These are phyloP conservation scores for Prunus davidiana DNA, from an alignment of 306 rosid species.

Conservation along the genomic window DNA sequence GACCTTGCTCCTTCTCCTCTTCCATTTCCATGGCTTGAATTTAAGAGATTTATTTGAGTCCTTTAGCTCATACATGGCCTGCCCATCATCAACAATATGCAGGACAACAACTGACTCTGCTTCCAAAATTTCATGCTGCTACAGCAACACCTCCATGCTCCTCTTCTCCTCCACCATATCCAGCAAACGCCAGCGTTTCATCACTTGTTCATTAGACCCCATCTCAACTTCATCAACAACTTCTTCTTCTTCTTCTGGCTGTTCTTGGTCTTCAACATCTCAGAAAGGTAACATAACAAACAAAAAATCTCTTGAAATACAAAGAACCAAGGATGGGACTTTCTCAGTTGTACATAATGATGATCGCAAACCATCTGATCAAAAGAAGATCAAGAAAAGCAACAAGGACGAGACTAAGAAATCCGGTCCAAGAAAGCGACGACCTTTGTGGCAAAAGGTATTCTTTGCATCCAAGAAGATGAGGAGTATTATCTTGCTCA, in stretches of 20 bases:
- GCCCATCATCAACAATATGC: conserved; percentile 9
- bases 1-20: neutral
- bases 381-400: conserved; percentile 3
- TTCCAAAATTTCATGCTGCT: conserved; percentile 1
- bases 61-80: conserved; percentile 19
- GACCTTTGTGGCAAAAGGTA: conserved; percentile 36
- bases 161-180: conserved; percentile 16
- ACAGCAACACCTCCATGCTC: neutral
- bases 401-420: conserved; percentile 4
- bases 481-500: conserved; percentile 59
- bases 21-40: neutral
- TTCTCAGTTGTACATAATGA: neutral
- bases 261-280: conserved; percentile 9
- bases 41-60: neutral
- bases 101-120: conserved; percentile 11
- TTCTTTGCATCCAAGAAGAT: conserved; percentile 50
- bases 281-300: conserved; percentile 5
- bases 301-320: conserved; percentile 10
- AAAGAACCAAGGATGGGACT: conserved; percentile 1
- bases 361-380: neutral
- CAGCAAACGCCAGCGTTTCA: neutral
- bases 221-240: conserved; percentile 5
- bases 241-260: neutral
- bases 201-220: conserved; percentile 17
- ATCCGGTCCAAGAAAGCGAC: conserved; percentile 5